These are phyloP conservation scores for Deuterostichococcus epilithicus DNA, from an alignment of 139 green algal genomes.

Conservation along the genomic window DNA sequence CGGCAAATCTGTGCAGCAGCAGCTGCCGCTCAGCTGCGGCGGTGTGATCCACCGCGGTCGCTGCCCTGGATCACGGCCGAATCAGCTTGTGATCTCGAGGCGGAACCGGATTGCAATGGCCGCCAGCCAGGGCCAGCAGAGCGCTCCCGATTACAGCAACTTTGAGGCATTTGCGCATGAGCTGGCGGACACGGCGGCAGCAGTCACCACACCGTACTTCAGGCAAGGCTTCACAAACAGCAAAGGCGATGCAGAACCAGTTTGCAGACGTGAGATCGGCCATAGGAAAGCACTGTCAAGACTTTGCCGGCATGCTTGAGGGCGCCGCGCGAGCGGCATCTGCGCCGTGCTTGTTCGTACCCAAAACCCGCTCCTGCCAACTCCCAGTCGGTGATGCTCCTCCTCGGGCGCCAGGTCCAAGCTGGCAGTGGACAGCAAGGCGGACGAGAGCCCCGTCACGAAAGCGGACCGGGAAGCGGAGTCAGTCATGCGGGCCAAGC, in stretches of 20 bases:
- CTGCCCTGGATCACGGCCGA: too few relatives aligned
- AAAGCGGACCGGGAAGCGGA: slow-evolving; percentile 77
- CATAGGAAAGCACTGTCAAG: too few relatives aligned
- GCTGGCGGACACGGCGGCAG: slow-evolving; percentile 69
- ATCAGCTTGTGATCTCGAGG: too few relatives aligned
- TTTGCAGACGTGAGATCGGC: too few relatives aligned
- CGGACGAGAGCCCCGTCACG: slow-evolving; percentile 73
- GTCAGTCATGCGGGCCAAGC: slow-evolving; percentile 63
- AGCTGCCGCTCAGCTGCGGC: too few relatives aligned
- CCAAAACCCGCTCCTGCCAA: neutral
- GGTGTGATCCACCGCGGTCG: too few relatives aligned
- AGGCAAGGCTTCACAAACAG: slow-evolving; percentile 21
- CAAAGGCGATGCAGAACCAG: neutral
- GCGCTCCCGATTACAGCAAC: too few relatives aligned
- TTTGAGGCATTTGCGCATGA: slow-evolving; percentile 57
- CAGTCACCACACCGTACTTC: slow-evolving; percentile 73
- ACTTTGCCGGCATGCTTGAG: neutral
- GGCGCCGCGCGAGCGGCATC: neutral
- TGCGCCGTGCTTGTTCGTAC: neutral
- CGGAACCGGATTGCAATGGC: too few relatives aligned
- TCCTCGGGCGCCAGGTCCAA: slow-evolving; percentile 1
- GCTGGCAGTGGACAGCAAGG: slow-evolving; percentile 76
- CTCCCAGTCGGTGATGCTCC: neutral
- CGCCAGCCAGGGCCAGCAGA: too few relatives aligned
- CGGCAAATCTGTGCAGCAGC: too few relatives aligned